Conservation (phyloP, 192 early-diverging fungal species). For the Coemansia sp. region DNA sequence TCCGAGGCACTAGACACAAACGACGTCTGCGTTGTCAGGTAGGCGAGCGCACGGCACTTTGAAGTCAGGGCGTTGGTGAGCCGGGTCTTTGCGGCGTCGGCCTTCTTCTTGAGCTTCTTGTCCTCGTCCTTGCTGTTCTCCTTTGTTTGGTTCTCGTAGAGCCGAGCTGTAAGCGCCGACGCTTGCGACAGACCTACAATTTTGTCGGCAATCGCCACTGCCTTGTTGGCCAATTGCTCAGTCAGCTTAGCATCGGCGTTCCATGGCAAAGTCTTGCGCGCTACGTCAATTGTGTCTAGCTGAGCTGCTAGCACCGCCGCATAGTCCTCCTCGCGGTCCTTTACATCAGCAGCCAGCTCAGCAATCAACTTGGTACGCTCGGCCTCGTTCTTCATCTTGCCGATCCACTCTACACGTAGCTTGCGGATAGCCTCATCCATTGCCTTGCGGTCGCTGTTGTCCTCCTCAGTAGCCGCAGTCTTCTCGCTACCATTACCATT, state of each 20-base stretch:
- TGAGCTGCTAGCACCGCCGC: slow-evolving; percentile 54
- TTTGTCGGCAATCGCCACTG: slow-evolving; percentile 55
- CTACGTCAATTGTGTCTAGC: slow-evolving; percentile 50
- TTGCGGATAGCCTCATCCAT: slow-evolving; percentile 76
- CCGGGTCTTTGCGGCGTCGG: slow-evolving; percentile 71
- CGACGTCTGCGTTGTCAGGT: slow-evolving; percentile 22
- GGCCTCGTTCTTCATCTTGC: slow-evolving; percentile 69
- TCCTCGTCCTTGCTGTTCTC: slow-evolving; percentile 56
- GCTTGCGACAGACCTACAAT: slow-evolving; percentile 64
- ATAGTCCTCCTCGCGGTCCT: slow-evolving; percentile 58
- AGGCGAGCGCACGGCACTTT: slow-evolving; percentile 59
- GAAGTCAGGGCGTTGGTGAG: slow-evolving; percentile 63
- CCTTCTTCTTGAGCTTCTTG: slow-evolving; percentile 66
- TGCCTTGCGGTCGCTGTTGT: slow-evolving; percentile 52
- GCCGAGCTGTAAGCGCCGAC: slow-evolving; percentile 59
- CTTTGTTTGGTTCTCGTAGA: slow-evolving; percentile 50
- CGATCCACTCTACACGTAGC: slow-evolving; percentile 76
- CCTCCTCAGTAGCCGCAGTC: background rate
- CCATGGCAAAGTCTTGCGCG: slow-evolving; percentile 56
- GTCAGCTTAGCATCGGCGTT: slow-evolving; percentile 35
- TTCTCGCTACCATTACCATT: slow-evolving; percentile 54
- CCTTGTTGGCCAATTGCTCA: slow-evolving; percentile 14
- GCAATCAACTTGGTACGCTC: slow-evolving; percentile 66
- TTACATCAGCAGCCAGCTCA: slow-evolving; percentile 55
- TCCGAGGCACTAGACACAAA: slow-evolving; percentile 19